Conservation (phyloP, 106 monocot species). For the Dendrobium nobile region DNA sequence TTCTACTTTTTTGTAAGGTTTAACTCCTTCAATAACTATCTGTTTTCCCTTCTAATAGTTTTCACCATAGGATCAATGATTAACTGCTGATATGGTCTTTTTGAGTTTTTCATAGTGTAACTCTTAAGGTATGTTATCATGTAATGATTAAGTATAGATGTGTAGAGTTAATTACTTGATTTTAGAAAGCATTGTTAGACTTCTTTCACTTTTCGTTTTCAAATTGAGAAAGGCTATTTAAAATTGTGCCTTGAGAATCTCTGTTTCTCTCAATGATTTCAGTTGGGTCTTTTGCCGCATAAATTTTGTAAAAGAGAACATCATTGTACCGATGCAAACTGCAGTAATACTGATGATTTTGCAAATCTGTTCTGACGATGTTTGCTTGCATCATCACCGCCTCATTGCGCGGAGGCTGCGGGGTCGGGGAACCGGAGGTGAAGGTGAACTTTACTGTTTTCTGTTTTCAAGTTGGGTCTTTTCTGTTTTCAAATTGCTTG, state of each 20-base stretch:
- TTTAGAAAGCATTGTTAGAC: neutral
- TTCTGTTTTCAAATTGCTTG: constrained; percentile 24
- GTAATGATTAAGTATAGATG: neutral
- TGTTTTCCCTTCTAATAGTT: neutral
- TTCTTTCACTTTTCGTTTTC: neutral
- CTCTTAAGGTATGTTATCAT: neutral
- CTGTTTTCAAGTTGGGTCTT: neutral
- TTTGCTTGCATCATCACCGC: constrained; percentile 44
- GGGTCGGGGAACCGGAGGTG: constrained; percentile 77
- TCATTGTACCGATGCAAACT: neutral
- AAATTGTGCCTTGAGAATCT: neutral
- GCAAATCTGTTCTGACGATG: constrained; percentile 63
- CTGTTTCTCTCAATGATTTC: neutral
- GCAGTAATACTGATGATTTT: neutral
- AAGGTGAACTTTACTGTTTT: constrained; percentile 64
- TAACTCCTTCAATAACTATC: neutral
- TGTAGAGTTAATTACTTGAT: neutral
- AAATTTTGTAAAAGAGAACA: neutral
- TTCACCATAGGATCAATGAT: neutral
- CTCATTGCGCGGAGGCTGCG: constrained; percentile 53
- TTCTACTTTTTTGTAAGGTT: neutral
- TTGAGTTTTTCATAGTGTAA: neutral
- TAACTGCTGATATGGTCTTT: neutral
- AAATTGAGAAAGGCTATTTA: too few relatives aligned
- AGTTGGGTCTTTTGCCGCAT: neutral